Base-by-base conservation (phyloP, 768 basidiomycete species). In the Trametes coccinea region DNA sequence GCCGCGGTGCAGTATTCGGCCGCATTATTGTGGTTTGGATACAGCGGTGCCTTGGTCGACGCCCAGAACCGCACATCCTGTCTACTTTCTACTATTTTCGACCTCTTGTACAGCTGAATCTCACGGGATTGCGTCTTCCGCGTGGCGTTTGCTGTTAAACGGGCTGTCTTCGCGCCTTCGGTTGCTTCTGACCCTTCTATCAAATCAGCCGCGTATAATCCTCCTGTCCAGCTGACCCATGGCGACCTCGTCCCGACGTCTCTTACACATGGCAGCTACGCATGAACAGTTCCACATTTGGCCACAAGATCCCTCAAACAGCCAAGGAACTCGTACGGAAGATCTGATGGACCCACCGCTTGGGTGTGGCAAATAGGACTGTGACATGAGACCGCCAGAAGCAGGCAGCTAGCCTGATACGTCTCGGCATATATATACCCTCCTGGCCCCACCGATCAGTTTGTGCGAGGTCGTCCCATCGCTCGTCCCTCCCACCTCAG, bases 341-440 rank as follows among this genome's bases (percentile, higher is more conserved):
- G 30, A 59, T 44, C 57, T 43, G 49, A 51, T 59, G 39, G 5
- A 27, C 56, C 47, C 56, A 3, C 10, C 39, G 33, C 8, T 13
- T 10, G 16, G 44, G 5, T 5, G 39, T 34, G 29, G 39, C 29
- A 13, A 8, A 14, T 29, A 57, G 29, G 30, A 27, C n/a, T 3
- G 22, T 17, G 54, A 48, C 46, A 30, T 57, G 56, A 50, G 56
- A 57, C 56, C 47, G 47, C 56, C 22, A 57, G 56, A 50, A 50
- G 56, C 48, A 50, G 16, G 48, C 48, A 57, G 39, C 39, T 57
- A 57, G 56, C 48, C 56, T 46, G 16, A 50, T 41, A 44, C 31
- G 43, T 55, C 52, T 22, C n/a, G 27, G 34, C 17, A 27, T 57
- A 50, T 49, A 57, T 57, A 57, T 41, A 46, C 41, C 7, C 22